Evolutionary conservation across 345 rosid species (phyloP).

Genomic region (Limnanthes douglasii): DNA sequence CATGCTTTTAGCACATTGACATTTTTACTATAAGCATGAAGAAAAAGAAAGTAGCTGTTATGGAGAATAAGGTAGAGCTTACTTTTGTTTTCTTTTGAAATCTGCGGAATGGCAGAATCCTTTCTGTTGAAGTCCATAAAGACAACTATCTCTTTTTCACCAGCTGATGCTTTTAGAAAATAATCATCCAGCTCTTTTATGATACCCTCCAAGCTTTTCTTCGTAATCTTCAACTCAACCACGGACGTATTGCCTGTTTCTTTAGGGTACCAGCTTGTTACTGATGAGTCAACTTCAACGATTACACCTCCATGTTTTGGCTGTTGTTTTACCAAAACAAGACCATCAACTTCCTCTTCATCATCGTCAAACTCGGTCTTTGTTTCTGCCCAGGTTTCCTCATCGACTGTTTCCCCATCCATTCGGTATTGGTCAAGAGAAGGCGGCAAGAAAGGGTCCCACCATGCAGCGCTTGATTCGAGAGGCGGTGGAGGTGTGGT

Average conservation of each 20-base stretch:
- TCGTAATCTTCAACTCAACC: constrained; percentile 27
- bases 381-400: constrained; percentile 61
- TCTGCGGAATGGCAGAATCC: constrained; percentile 30
- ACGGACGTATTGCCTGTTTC: constrained; percentile 22
- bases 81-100: constrained; percentile 49
- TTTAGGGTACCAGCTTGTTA: constrained; percentile 34
- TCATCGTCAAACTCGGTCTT: constrained; percentile 60
- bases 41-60: background rate
- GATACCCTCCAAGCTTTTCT: constrained; percentile 56
- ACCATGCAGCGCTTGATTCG: constrained; percentile 31
- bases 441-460: constrained; percentile 30
- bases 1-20: too few species aligned
- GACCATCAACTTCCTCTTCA: constrained; percentile 16
- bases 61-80: constrained; percentile 10
- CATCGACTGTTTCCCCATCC: constrained; percentile 28
- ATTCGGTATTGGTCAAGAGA: constrained; percentile 11
- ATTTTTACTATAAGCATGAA: background rate
- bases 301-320: constrained; percentile 17
- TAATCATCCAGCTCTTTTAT: constrained; percentile 73
- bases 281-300: constrained; percentile 39
- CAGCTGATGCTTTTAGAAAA: constrained; percentile 73
- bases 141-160: constrained; percentile 59
- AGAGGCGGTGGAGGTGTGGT: constrained; percentile 28
- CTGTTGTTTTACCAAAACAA: constrained; percentile 7
- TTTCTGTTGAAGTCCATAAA: constrained; percentile 42